Conservation (phyloP, 768 basidiomycete genomes). For the Termitomyces titanicus region DNA sequence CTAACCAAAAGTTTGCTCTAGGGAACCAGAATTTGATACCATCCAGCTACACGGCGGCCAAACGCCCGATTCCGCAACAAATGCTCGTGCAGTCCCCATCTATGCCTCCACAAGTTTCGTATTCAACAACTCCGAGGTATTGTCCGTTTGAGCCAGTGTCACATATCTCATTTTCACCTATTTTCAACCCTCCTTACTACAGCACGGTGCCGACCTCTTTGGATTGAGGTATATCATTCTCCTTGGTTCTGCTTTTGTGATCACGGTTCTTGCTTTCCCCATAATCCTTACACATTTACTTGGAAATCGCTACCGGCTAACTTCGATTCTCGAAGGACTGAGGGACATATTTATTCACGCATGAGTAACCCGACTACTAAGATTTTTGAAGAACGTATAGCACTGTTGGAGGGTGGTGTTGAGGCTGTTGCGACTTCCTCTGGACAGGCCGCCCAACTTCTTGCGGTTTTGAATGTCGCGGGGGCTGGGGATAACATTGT, state of each 20-base stretch:
- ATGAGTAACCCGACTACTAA: constrained; percentile 69
- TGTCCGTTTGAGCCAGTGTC: constrained; percentile 5
- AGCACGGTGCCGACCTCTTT: constrained; percentile 78
- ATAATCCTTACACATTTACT: background rate
- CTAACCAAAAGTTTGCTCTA: constrained; percentile 11
- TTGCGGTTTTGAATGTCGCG: constrained; percentile 61
- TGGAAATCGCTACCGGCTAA: background rate
- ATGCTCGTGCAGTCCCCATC: constrained; percentile 77
- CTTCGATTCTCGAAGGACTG: constrained; percentile 29
- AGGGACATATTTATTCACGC: constrained; percentile 66
- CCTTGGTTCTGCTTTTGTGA: background rate
- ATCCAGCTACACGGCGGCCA: constrained; percentile 80
- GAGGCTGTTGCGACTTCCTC: constrained; percentile 74
- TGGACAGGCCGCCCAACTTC: constrained; percentile 77
- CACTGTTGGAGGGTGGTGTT: constrained; percentile 75
- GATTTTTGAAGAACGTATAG: constrained; percentile 78
- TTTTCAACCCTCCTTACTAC: background rate
- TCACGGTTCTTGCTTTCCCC: background rate
- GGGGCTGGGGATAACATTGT: constrained; percentile 76
- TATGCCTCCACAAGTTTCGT: constrained; percentile 72
- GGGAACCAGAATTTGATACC: constrained; percentile 75
- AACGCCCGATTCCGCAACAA: constrained; percentile 55
- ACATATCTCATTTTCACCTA: background rate
- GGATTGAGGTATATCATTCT: constrained; percentile 41
- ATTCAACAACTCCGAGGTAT: constrained; percentile 67